phyloP scores from a whole-genome alignment of 257 asterid species.

The Forsythia viridissima region DNA sequence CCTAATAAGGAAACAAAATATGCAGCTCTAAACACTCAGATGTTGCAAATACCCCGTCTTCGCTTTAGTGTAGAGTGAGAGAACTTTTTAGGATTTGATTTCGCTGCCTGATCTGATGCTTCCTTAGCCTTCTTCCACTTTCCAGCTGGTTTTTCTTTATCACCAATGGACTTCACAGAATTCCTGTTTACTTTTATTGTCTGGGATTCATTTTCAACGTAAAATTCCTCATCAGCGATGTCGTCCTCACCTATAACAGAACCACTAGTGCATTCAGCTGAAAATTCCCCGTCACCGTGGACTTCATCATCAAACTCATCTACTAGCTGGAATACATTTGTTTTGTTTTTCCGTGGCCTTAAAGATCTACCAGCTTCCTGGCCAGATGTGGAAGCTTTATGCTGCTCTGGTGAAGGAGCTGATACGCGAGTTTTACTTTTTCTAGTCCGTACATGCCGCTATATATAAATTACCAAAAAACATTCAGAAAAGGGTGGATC shows the following conservation, averaged over 20 bases:
- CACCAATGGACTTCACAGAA: slow-evolving; percentile 45
- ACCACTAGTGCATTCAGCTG: slow-evolving; percentile 35
- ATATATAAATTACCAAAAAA: not conserved
- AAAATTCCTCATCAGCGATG: slow-evolving; percentile 40
- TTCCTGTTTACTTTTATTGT: slow-evolving; percentile 38
- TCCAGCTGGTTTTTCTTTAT: slow-evolving; percentile 52
- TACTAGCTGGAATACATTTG: slow-evolving; percentile 27
- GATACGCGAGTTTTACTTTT: slow-evolving; percentile 24
- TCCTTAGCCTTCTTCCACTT: slow-evolving; percentile 60
- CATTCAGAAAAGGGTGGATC: not conserved
- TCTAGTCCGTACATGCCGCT: slow-evolving; percentile 59
- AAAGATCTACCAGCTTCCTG: slow-evolving; percentile 46
- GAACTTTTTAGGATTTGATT: slow-evolving; percentile 65
- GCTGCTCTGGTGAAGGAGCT: slow-evolving; percentile 44
- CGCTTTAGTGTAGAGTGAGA: slow-evolving; percentile 63
- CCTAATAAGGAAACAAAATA: slow-evolving; percentile 13
- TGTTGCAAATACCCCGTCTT: slow-evolving; percentile 57
- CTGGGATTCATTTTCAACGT: slow-evolving; percentile 44
- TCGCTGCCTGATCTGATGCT: slow-evolving; percentile 38
- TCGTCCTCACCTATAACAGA: slow-evolving; percentile 42
- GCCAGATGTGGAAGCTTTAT: slow-evolving; percentile 32
- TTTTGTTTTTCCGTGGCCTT: slow-evolving; percentile 44
- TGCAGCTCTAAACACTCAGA: slow-evolving; percentile 18
- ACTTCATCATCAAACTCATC: slow-evolving; percentile 51
- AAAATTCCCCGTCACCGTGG: slow-evolving; percentile 31